Evolutionary conservation across 371 early-diverging fungal species (phyloP), one percentile per base, ranked within the genome.

Genomic region (Syncephalastrum racemosum): DNA sequence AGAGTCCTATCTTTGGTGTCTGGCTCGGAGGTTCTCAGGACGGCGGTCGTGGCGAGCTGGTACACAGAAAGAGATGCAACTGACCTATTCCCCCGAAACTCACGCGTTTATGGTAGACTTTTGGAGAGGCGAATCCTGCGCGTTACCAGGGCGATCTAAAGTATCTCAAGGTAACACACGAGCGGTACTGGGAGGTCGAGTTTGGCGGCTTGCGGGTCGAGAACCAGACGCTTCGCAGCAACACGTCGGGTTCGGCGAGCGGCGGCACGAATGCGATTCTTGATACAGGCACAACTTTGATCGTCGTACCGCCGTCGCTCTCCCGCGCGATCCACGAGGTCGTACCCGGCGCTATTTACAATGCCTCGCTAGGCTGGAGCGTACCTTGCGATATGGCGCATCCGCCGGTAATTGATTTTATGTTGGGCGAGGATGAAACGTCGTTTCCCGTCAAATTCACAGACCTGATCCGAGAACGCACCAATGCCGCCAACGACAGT

Each of bases 251-350:
- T 63, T 66, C 14, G 63, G 64, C 40, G 41, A 56, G 14, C 62
- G 65, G 65, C 31, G 53, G 60, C 4, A 39, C 52, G 15, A 43
- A 44, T 40, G 81, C 76, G 19, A 72, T 80, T 50, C 59, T 82
- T 10, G 83, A 82, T 36, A 80, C 83, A 12, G 83, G 83, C 50
- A 80, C 66, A 36, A 62, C 67, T 1, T 49, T 72, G 18, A 64
- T 70, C 18, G 57, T 76, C 24, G 36, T 68, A 0, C 81, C 83
- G 4, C 46, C 68, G 1, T 52, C 53, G 7, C 53, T 80, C 4
- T 68, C 78, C 4, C 53, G 63, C 15, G 62, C 65, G 3, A 69
- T 82, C 25, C 83, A 82, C 55, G 58, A 52, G 7, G 56, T 55
- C 0, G 79, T 82, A 19, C 77, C 78, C n/a, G 78, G 74, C 6